Evolutionary conservation across 257 asterid genomes (phyloP).

Genomic region (Vinca minor): DNA sequence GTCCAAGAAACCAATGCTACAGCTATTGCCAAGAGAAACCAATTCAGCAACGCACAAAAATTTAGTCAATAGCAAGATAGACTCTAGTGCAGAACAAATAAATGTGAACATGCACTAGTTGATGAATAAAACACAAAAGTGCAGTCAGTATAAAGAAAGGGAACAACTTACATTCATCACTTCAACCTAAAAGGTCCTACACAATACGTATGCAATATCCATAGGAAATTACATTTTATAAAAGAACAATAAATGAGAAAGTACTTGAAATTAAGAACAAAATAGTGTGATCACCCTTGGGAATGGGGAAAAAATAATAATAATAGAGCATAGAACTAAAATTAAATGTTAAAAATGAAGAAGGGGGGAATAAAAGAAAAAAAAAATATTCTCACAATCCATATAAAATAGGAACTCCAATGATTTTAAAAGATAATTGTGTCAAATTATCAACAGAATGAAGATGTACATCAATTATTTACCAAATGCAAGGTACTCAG

Average conservation of each 20-base stretch:
- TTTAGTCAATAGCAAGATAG: background rate
- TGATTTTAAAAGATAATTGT: no score
- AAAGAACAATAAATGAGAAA: background rate
- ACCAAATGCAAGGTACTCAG: background rate
- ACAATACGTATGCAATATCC: background rate
- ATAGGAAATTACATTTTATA: no score
- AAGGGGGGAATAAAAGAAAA: background rate
- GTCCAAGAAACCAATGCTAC: background rate
- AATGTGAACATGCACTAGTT: background rate
- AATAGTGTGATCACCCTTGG: background rate
- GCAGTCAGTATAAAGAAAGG: background rate
- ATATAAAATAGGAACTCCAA: no score
- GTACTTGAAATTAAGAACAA: background rate
- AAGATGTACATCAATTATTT: no score
- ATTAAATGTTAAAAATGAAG: background rate
- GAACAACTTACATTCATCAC: background rate
- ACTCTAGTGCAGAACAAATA: background rate
- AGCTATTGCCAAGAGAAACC: background rate
- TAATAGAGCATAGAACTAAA: background rate
- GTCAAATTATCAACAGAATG: no score
- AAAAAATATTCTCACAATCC: no score
- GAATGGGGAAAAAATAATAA: no score
- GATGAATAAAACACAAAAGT: background rate
- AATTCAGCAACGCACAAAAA: background rate
- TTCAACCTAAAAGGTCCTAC: background rate